phyloP scores from a whole-genome alignment of 345 rosid species.

The Cardamine occulta region DNA sequence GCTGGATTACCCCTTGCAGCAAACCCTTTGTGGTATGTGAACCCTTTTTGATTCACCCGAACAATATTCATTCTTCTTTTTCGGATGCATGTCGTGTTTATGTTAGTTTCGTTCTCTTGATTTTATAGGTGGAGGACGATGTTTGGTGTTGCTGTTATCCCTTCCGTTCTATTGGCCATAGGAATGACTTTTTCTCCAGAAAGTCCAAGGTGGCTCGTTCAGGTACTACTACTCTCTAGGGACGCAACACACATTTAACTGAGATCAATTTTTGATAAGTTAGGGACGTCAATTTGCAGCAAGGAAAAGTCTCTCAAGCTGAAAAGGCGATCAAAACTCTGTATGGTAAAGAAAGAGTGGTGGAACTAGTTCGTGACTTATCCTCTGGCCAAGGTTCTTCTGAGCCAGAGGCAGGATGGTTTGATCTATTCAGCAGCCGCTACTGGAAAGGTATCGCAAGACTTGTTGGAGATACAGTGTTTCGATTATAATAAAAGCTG shows the following conservation, averaged over 20 bases:
- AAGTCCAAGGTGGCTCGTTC: constrained; percentile 99
- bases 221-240: constrained; percentile 52
- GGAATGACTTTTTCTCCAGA: constrained; percentile 96
- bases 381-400: constrained; percentile 67
- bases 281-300: constrained; percentile 52
- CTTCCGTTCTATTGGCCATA: constrained; percentile 80
- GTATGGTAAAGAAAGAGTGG: constrained; percentile 92
- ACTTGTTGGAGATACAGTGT: constrained; percentile 6
- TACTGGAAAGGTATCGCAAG: constrained; percentile 79
- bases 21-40: constrained; percentile 76
- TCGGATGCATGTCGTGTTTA: neutral
- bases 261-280: constrained; percentile 14
- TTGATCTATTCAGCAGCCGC: constrained; percentile 89
- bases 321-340: constrained; percentile 79
- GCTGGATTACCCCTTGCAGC: constrained; percentile 96
- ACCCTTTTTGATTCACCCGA: neutral
- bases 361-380: constrained; percentile 81
- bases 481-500: neutral
- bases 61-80: neutral
- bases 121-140: constrained; percentile 95
- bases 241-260: constrained; percentile 12
- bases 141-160: constrained; percentile 85
- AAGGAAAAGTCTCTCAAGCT: constrained; percentile 79
- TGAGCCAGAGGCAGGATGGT: constrained; percentile 98
- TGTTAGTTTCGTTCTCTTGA: neutral